Base-by-base conservation (phyloP, 768 basidiomycete species). In the Pilatotrama ljubarskyi region DNA sequence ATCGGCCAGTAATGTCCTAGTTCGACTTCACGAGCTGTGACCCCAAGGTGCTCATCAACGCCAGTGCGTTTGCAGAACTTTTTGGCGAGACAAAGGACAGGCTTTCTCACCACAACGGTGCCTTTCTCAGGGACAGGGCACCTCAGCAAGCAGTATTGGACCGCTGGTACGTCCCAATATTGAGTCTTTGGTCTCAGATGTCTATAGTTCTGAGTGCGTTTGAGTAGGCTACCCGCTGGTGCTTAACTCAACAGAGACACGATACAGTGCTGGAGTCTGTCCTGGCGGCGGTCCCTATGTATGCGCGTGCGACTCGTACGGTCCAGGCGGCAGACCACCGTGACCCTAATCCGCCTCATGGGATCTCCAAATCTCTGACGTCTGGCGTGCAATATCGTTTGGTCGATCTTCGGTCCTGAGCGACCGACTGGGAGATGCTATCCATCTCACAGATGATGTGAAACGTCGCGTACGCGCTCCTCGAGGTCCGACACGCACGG, bases 381-480 rank as follows among this genome's bases (percentile, higher is more conserved):
- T 32, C 29, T 5, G 10, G 29, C 10, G 5, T 5, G 10, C 29
- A 32, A 10, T 4, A 32, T 32, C 29, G 29, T 32, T 4, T 32
- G 29, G 29, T 10, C 29, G 5, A 32, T 32, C 4, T 32, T 32
- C 29, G n/a, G n/a, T n/a, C n/a, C 20, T 71, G 68, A 67, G 68
- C 70, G 14, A 60, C 66, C 40, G 26, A 24, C 41, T 51, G 14
- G 49, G 66, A 59, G 69, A 70, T 44, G 57, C 65, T 22, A 41
- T 68, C 9, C 57, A 64, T n/a, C 44, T 67, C n/a, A 61, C 64
- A 1, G 53, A 66, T 10, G 56, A 63, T 38, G 61, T 68, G 24
- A 38, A n/a, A 64, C 26, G 55, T 72, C 38, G 70, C 64, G 15
- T 72, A 69, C 59, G 68, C 70, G 63, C 64, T 72, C 0, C 43